Base-by-base conservation (phyloP, 2,329 filamentous ascomycete genomes). In the Diplodia corticola region DNA sequence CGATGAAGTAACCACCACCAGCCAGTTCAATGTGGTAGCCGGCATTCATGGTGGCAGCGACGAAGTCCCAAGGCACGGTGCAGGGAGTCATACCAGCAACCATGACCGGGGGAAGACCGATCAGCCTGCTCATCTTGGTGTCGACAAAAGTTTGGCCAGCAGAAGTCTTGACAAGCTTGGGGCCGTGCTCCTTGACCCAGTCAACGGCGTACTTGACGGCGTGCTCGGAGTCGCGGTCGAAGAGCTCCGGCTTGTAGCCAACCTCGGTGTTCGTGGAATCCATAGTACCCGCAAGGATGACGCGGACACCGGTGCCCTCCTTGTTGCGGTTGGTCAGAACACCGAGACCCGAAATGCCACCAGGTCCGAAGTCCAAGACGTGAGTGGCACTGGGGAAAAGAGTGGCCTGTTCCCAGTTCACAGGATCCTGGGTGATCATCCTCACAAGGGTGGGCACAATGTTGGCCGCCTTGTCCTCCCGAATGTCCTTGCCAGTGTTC, bases 321-420 rank as follows among this genome's bases (percentile, higher is more conserved):
- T 99, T 99, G 86, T 98, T 99, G 73, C 95, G 92, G 84, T 96
- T 98, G 67, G 95, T 99, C 69, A 99, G 84, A 53, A 96, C 91
- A 75, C 95, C 96, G 24, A 99, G 89, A 70, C 96, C 96, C 26
- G 95, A 99, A 70, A 98, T 95, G 69, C 95, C 96, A 74, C 95
- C 95, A 24, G 95, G 95, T 54, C 96, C 95, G 73, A 99, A 98
- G 81, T 99, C 95, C 63, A 99, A 83, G 66, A 99, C 91, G 77
- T 99, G 95, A 3, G 94, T 97, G 22, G 95, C 95, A 24, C 88
- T 85, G 3, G 92, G 89, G 83, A 99, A 98, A 64, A 91, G 86
- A 0, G 95, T 99, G 0, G 95, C 93, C 77, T 90, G 90, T 81
- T 98, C 95, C 95, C 95, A 99, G 79, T 97, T 89, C 64, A 99